Evolutionary conservation across 441 rosid species (phyloP).

Genomic region (Populus trichocarpa): DNA sequence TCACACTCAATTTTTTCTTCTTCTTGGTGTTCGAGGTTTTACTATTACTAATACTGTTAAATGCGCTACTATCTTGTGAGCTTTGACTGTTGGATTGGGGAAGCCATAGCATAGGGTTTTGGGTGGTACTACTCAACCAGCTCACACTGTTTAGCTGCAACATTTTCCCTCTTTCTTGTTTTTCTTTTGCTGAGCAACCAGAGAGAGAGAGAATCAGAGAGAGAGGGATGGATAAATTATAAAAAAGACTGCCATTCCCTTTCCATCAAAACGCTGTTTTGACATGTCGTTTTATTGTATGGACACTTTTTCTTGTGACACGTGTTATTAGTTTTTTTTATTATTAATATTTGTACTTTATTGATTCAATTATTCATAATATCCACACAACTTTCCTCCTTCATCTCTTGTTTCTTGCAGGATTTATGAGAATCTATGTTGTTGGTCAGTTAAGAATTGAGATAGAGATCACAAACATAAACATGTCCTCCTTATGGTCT

Average conservation of each 20-base stretch:
- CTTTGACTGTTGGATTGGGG: slow-evolving; percentile 9
- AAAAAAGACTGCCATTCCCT: too few species aligned
- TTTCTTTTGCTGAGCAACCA: background rate
- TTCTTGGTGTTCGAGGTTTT: slow-evolving; percentile 9
- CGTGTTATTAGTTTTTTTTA: too few species aligned
- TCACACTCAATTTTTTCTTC: slow-evolving; percentile 32
- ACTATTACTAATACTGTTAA: too few species aligned
- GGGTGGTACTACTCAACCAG: slow-evolving; percentile 23
- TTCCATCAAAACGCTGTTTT: background rate
- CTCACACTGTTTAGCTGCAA: slow-evolving; percentile 39
- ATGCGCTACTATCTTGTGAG: background rate
- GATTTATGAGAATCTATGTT: background rate
- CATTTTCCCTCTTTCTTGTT: slow-evolving; percentile 29
- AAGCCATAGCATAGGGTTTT: slow-evolving; percentile 27
- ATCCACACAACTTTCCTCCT: background rate
- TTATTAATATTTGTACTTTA: too few species aligned
- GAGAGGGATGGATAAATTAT: too few species aligned
- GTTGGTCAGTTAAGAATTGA: background rate
- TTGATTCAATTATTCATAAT: background rate
- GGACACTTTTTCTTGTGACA: background rate
- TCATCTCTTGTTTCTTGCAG: background rate
- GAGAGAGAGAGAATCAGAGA: background rate
- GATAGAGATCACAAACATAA: background rate
- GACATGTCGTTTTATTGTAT: background rate
- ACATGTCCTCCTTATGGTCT: background rate